These are phyloP conservation scores for Pleurotus djamor DNA, from an alignment of 768 basidiomycete species.

Conservation along the genomic window DNA sequence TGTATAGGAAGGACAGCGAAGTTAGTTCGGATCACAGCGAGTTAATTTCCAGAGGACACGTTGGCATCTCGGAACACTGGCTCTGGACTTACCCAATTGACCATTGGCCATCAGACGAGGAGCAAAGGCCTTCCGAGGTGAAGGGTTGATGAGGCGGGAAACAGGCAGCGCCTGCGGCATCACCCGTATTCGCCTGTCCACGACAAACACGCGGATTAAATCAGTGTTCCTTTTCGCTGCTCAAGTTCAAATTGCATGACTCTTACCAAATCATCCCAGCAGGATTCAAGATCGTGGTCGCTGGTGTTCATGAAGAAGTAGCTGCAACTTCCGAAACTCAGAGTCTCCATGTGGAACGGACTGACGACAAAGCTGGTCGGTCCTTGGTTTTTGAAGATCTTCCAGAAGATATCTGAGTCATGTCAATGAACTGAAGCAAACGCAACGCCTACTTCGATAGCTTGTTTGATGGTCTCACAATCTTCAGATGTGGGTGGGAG, in stretches of 20 bases:
- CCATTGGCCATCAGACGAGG: slow-evolving; percentile 1
- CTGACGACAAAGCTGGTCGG: slow-evolving; percentile 5
- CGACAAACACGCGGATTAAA: not conserved
- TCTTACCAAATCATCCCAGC: not conserved
- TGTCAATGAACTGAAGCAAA: no score
- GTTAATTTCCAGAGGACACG: not conserved
- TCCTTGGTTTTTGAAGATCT: not conserved
- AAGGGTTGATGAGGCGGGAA: slow-evolving; percentile 8
- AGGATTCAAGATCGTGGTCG: not conserved
- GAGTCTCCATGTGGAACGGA: slow-evolving; percentile 4
- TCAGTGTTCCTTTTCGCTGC: not conserved
- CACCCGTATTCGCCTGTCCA: not conserved
- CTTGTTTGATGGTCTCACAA: not conserved
- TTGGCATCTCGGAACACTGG: not conserved
- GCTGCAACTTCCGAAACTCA: slow-evolving; percentile 6
- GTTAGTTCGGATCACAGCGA: not conserved
- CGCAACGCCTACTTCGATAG: not conserved
- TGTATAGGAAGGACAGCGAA: not conserved
- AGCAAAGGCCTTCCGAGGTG: slow-evolving; percentile 7
- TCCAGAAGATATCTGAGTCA: not conserved
- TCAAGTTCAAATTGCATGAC: not conserved
- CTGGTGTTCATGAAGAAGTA: slow-evolving; percentile 8
- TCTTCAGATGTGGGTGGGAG: slow-evolving; percentile 6
- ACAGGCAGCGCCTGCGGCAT: not conserved
- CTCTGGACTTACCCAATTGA: not conserved